Conservation (phyloP, 148 eudicot species). For the Rhododendron molle region DNA sequence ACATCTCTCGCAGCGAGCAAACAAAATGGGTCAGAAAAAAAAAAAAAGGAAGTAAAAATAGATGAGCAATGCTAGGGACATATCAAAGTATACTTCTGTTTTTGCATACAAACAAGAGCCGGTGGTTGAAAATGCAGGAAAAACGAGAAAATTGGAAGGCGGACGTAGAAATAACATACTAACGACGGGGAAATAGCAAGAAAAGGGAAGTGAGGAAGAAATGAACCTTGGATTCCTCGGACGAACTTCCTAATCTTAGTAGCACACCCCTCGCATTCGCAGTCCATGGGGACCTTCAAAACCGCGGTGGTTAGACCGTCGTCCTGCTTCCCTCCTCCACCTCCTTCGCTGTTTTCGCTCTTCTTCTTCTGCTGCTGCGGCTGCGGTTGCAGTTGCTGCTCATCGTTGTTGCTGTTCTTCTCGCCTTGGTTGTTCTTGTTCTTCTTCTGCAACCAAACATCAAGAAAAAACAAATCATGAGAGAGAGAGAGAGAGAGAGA, state of each 20-base stretch:
- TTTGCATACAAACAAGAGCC: not conserved
- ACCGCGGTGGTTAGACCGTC: slow-evolving; percentile 14
- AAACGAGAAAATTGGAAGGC: not conserved
- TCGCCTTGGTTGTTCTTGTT: not conserved
- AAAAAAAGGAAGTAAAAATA: not conserved
- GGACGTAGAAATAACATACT: too few species aligned
- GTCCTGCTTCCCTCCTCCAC: slow-evolving; percentile 20
- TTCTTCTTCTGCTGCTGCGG: not conserved
- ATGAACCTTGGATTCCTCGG: slow-evolving; percentile 30
- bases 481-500: not conserved
- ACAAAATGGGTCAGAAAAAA: not conserved
- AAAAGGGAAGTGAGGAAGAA: not conserved
- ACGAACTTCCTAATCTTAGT: slow-evolving; percentile 25
- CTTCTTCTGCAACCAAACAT: slow-evolving; percentile 6
- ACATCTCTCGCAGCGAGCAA: too few species aligned
- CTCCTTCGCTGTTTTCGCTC: not conserved
- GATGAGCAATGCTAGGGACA: too few species aligned
- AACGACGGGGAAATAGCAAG: not conserved
- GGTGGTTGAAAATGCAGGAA: not conserved
- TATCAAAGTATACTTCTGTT: too few species aligned
- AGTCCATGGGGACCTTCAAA: slow-evolving; percentile 37
- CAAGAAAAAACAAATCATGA: not conserved
- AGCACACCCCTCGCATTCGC: slow-evolving; percentile 54
- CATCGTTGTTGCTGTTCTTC: slow-evolving; percentile 1
- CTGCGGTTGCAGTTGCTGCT: not conserved